A percentile compares a stretch with the other conserved stretches of the same genome.
Evolutionary conservation across 1,139 yeast genomes (phyloP).

Genomic region (Geotrichum bryndzae): DNA sequence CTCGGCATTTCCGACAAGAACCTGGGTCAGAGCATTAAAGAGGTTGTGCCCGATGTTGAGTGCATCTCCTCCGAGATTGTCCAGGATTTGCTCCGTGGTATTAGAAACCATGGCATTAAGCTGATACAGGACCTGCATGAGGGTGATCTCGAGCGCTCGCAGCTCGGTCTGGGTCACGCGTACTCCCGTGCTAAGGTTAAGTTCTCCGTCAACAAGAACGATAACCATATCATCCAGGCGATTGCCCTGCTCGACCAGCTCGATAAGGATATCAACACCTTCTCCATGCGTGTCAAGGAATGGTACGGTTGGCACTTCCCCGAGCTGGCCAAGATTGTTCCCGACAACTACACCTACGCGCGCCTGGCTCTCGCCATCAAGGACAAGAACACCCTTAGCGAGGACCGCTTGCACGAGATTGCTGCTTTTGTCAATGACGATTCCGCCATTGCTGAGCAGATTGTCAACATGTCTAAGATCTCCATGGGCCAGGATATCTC

Average conservation of each 20-base stretch:
- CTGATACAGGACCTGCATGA: slow-evolving; percentile 85
- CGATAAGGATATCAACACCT: slow-evolving; percentile 95
- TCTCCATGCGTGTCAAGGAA: slow-evolving; percentile 95
- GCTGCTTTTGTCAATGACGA: slow-evolving; percentile 89
- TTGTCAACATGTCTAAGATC: slow-evolving; percentile 92
- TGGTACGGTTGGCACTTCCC: slow-evolving; percentile 99
- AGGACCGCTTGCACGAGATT: slow-evolving; percentile 80
- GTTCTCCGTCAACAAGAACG: slow-evolving; percentile 97
- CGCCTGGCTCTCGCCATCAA: slow-evolving; percentile 67
- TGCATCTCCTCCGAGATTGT: slow-evolving; percentile 86
- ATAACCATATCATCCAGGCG: slow-evolving; percentile 97
- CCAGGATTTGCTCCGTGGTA: slow-evolving; percentile 92
- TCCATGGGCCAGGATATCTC: slow-evolving; percentile 98
- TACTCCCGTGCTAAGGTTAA: slow-evolving; percentile 98
- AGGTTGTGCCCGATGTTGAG: slow-evolving; percentile 78
- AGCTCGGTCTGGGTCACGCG: slow-evolving; percentile 97
- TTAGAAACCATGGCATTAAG: slow-evolving; percentile 85
- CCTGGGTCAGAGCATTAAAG: slow-evolving; percentile 95
- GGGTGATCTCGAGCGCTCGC: slow-evolving; percentile 97
- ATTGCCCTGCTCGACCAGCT: slow-evolving; percentile 94
- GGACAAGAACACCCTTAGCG: slow-evolving; percentile 81
- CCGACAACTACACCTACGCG: slow-evolving; percentile 84
- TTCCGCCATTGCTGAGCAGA: slow-evolving; percentile 87
- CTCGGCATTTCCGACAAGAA: slow-evolving; percentile 93
- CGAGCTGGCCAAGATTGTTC: slow-evolving; percentile 93